Conservation (phyloP, 176 grass and related monocot species). For the Eragrostis nindensis region DNA sequence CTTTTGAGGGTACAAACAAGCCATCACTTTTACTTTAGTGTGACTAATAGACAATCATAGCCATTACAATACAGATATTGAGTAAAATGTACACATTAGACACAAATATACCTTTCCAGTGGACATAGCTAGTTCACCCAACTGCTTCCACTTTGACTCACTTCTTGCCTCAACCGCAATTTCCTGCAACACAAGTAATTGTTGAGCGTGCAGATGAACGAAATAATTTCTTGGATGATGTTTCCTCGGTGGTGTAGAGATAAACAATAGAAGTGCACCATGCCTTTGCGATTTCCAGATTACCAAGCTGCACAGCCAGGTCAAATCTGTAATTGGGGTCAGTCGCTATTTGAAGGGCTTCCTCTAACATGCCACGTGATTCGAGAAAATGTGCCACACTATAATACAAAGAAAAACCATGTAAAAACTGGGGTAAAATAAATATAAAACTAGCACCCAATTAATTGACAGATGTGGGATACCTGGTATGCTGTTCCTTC, state of each 20-base stretch:
- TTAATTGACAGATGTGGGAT: neutral
- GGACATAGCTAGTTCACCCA: slow-evolving; percentile 83
- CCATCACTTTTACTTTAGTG: neutral
- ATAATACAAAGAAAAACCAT: slow-evolving; percentile 19
- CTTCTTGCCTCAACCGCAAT: slow-evolving; percentile 72
- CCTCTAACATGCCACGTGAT: slow-evolving; percentile 87
- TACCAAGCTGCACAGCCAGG: slow-evolving; percentile 83
- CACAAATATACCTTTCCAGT: slow-evolving; percentile 64
- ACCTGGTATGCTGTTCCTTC: slow-evolving; percentile 73
- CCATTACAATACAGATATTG: neutral
- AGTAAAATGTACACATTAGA: neutral
- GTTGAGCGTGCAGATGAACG: slow-evolving; percentile 17
- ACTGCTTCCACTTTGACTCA: slow-evolving; percentile 91
- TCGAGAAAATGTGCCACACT: slow-evolving; percentile 81
- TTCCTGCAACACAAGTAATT: slow-evolving; percentile 47
- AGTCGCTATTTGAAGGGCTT: slow-evolving; percentile 68
- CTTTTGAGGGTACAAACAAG: slow-evolving; percentile 1
- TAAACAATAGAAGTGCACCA: slow-evolving; percentile 16
- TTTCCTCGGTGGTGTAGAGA: neutral
- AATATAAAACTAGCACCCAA: slow-evolving; percentile 13
- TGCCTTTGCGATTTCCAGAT: slow-evolving; percentile 83
- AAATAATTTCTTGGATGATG: slow-evolving; percentile 19
- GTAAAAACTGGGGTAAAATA: neutral
- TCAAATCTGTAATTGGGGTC: slow-evolving; percentile 89
- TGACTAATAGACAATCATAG: neutral